Conservation (phyloP, 2,329 filamentous ascomycete species). For the Fusarium burgessii region DNA sequence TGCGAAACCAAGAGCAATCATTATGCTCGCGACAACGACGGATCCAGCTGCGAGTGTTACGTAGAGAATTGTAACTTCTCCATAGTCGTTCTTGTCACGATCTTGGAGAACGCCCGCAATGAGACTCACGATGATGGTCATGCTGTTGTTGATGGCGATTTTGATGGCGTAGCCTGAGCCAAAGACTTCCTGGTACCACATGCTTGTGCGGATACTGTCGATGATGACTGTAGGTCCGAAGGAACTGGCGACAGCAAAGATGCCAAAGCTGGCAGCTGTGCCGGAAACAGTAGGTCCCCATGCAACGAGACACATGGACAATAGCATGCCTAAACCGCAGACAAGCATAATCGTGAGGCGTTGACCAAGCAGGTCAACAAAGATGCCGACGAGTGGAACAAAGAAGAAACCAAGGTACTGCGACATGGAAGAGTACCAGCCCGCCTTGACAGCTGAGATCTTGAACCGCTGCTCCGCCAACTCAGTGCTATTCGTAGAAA, state of each 20-base stretch:
- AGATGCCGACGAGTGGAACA: conserved; percentile 66
- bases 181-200: conserved; percentile 71
- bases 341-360: conserved; percentile 66
- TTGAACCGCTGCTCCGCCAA: conserved; percentile 70
- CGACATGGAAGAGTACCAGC: conserved; percentile 69
- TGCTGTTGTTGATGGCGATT: conserved; percentile 71
- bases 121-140: conserved; percentile 70
- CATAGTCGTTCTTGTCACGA: conserved; percentile 66
- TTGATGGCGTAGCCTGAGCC: conserved; percentile 71
- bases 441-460: conserved; percentile 65
- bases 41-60: conserved; percentile 64
- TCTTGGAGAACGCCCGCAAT: conserved; percentile 70
- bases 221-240: conserved; percentile 70
- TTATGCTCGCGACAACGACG: conserved; percentile 56
- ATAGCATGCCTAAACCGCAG: conserved; percentile 61
- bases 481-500: conserved; percentile 69
- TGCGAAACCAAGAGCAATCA: conserved; percentile 55
- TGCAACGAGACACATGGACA: conserved; percentile 66
- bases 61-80: conserved; percentile 67
- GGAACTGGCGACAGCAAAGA: conserved; percentile 67
- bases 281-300: conserved; percentile 63
- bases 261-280: conserved; percentile 69
- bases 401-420: conserved; percentile 70
- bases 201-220: conserved; percentile 68
- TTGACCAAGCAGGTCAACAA: conserved; percentile 68